phyloP scores from a whole-genome alignment of 768 basidiomycete species.

The Rhodotorula diobovata region DNA sequence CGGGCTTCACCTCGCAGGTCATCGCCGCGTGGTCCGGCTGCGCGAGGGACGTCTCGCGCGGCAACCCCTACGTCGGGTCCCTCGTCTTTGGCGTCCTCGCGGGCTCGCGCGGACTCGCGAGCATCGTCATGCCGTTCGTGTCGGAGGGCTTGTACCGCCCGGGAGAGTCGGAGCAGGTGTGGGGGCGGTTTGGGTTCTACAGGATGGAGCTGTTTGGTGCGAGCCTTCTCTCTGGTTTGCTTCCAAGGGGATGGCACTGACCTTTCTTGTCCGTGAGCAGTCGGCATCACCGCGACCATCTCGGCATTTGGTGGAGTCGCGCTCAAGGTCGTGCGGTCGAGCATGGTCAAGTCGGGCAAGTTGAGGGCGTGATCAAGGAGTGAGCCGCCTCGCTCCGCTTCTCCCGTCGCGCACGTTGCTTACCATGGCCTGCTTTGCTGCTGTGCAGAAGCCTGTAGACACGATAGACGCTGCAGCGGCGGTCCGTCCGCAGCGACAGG shows the following conservation, averaged over 20 bases:
- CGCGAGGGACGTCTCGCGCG: constrained; percentile 2
- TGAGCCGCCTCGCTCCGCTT: no score
- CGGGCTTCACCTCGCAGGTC: constrained; percentile 5
- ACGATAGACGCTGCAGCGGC: no score
- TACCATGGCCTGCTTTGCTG: no score
- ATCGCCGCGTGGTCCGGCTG: constrained; percentile 7
- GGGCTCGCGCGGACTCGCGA: constrained; percentile 15
- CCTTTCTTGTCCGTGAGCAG: background rate
- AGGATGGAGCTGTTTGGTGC: constrained; percentile 18
- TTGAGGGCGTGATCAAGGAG: background rate
- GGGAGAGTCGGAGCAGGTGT: background rate
- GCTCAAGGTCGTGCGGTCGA: background rate
- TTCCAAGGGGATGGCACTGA: no score
- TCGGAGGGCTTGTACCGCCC: constrained; percentile 22
- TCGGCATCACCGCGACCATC: background rate
- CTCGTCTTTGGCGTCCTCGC: constrained; percentile 23
- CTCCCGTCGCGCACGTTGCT: no score
- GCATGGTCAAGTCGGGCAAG: background rate
- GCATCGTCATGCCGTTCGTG: constrained; percentile 16
- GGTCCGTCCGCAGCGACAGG: no score
- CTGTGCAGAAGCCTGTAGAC: no score
- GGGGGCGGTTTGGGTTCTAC: constrained; percentile 23
- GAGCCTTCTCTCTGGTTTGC: background rate
- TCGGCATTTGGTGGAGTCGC: background rate
- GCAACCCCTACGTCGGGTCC: constrained; percentile 17